These are phyloP conservation scores for Microcyclosporella mali DNA, from an alignment of 2,329 filamentous ascomycete species.

Conservation along the genomic window DNA sequence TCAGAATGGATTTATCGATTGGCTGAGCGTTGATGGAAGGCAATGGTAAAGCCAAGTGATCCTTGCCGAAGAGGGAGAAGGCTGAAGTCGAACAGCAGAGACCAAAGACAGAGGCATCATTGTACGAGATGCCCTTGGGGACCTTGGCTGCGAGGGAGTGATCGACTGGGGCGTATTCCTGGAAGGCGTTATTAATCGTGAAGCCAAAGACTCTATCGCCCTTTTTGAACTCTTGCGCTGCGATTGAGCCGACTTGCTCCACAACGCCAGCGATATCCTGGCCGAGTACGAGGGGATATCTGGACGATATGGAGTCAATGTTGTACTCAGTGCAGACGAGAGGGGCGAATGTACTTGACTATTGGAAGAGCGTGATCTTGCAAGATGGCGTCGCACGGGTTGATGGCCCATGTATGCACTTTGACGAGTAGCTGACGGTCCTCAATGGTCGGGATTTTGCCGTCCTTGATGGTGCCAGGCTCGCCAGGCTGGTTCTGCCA, in stretches of 20 bases:
- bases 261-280: conserved; percentile 51
- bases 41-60: conserved; percentile 8
- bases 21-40: conserved; percentile 2
- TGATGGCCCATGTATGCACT: no score
- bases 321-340: no score
- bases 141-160: conserved; percentile 44
- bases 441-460: no score
- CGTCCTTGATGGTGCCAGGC: no score
- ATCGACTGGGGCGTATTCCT: conserved; percentile 48
- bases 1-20: conserved; percentile 3
- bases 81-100: conserved; percentile 47
- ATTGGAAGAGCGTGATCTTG: no score
- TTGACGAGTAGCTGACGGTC: no score
- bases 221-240: conserved; percentile 39
- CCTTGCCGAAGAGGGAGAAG: conserved; percentile 38
- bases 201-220: conserved; percentile 49
- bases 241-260: conserved; percentile 43
- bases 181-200: conserved; percentile 43
- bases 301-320: no score
- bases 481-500: no score
- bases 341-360: no score
- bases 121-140: conserved; percentile 43
- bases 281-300: conserved; percentile 29
- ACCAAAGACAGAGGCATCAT: conserved; percentile 48
- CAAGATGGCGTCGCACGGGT: no score